Base-by-base conservation (phyloP, 1,139 yeast species). In the Zygosaccharomyces pseudobailii region DNA sequence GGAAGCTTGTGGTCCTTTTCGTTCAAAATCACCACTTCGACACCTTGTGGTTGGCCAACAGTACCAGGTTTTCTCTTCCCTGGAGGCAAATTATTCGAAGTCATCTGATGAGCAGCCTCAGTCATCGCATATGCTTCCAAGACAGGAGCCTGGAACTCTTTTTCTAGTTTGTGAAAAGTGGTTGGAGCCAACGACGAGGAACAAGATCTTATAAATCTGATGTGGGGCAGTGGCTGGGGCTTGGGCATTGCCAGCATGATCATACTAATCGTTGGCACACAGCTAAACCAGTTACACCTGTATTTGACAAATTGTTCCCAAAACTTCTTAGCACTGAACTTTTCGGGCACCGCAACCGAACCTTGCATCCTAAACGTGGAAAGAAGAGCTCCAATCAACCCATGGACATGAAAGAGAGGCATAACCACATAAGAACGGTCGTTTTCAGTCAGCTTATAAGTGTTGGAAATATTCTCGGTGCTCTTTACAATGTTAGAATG, bases 61-160 rank as follows among this genome's bases (percentile, higher is more conserved):
- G 87, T 79, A 13, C 87, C 86, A 6, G 86, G 78, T 66, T 77
- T 78, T 55, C 86, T 71, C 54, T 72, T 63, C 6, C 81, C 84
- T 3, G 84, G 82, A 37, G 87, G 86, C 35, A 80, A 65, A 53
- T 78, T 75, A 63, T 82, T 82, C 6, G 87, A 80, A 9, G 86
- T 79, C 82, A 82, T 82, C 62, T 82, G 87, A 62, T 82, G 87
- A 0, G 79, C 66, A 1, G 86, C 86, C 60, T 82, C 88, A 3
- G 87, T 82, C 87, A 82, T 82, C n/a, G 87, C 87, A 59, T 82
- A 82, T 0, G 87, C 87, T 61, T 82, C 88, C 13, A 82, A 60
- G 0, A 82, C 87, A 0, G 87, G 87, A 0, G 85, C 83, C 19
- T 74, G 65, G 62, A 82, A 76, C 24, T 72, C 70, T 42, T 67